These are phyloP conservation scores for Debaryomycetaceae sp. DNA, from an alignment of 1,139 yeast species.

Conservation along the genomic window DNA sequence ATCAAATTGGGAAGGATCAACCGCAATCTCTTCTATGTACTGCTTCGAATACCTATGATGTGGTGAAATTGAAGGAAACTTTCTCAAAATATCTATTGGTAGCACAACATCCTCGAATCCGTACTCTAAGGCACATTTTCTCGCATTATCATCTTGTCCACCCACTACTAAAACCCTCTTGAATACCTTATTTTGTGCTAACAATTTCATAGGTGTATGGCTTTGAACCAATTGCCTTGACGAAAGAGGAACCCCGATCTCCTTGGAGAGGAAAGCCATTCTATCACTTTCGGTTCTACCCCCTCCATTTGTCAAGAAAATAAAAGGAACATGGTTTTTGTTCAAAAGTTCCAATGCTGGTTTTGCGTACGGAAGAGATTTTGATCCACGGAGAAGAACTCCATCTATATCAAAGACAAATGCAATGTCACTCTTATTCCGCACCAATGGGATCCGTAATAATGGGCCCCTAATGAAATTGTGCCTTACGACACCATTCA, in stretches of 20 bases:
- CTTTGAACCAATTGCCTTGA: conserved; percentile 77
- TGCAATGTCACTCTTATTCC: conserved; percentile 12
- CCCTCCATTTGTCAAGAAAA: conserved; percentile 90
- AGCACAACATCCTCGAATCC: conserved; percentile 80
- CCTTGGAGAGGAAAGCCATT: conserved; percentile 52
- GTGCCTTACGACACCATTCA: too few species aligned
- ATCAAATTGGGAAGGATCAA: conserved; percentile 24
- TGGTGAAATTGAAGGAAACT: conserved; percentile 66
- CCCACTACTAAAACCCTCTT: conserved; percentile 78
- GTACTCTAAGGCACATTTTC: conserved; percentile 70
- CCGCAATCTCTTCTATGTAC: conserved; percentile 48
- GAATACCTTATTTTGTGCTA: conserved; percentile 44
- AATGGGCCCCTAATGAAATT: too few species aligned
- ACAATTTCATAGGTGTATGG: conserved; percentile 81
- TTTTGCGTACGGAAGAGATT: conserved; percentile 65
- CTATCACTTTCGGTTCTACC: conserved; percentile 71
- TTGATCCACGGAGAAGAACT: conserved; percentile 77
- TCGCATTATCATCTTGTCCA: conserved; percentile 66
- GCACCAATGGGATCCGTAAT: too few species aligned
- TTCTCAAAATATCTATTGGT: conserved; percentile 67
- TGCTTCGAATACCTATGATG: conserved; percentile 54
- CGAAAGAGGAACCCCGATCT: conserved; percentile 48
- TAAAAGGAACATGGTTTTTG: conserved; percentile 65
- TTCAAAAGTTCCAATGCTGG: conserved; percentile 61
- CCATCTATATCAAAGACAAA: conserved; percentile 69